Base-by-base conservation (phyloP, 1,139 yeast species). In the Saccharomyces hybrid region DNA sequence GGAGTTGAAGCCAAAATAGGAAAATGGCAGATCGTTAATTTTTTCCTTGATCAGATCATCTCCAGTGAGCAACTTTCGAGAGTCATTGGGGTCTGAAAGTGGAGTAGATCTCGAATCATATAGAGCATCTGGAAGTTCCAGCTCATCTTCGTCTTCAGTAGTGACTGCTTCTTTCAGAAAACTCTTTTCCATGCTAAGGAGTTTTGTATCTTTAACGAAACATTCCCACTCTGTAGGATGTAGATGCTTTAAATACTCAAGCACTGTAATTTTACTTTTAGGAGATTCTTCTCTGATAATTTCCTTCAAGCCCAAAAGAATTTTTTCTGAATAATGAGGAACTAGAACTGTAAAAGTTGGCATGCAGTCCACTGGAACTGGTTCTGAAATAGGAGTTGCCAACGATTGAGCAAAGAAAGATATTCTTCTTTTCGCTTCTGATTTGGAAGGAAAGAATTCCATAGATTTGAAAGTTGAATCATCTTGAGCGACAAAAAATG, bases 361-460 rank as follows among this genome's bases (percentile, higher is more conserved):
- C 83, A 88, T 82, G n/a, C 86, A 76, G 54, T 82, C 82, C 1
- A 85, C 81, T 0, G 91, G 83, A 13, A 78, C 72, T 0, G 95
- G 86, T 56, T 84, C 91, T 0, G 88, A 85, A 49, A 89, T 77
- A 0, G 93, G 85, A 0, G 90, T 84, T 0, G 95, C 81, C 50
- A 89, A 69, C 0, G 96, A 87, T 65, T 88, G 96, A 0, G 97
- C 96, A 76, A 89, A 89, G 64, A 86, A 89, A 0, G 95, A 84
- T 2, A 89, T 80, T 53, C 97, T 75, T 62, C 97, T 73, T 64
- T 86, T 86, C 0, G 95, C 95, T 65, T 88, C 96, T 5, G 86
- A 79, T 72, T 90, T 96, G 52, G 80, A 72, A 0, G 75, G 74
- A 54, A 74, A 74, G 56, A 69, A 80, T 49, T 83, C 83, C 27